phyloP scores from a whole-genome alignment of 306 rosid species.

The Hippophae gyantsensis region DNA sequence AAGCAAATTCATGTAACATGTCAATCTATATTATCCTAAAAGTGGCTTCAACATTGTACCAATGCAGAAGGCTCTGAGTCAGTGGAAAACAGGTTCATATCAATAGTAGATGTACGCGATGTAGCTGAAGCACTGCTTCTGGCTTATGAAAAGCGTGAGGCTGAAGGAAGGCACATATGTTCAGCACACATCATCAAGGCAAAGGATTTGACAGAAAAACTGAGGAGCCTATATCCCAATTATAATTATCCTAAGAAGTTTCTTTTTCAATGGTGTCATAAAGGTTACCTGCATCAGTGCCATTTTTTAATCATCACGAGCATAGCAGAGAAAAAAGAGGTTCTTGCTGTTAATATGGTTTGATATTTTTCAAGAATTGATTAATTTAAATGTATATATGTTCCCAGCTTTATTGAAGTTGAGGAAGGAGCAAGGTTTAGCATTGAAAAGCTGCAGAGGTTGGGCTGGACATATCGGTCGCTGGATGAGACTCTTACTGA shows the following conservation, averaged over 20 bases:
- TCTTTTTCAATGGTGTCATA: not conserved
- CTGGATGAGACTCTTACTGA: conserved; percentile 10
- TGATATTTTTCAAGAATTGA: no score
- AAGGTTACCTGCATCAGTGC: not conserved
- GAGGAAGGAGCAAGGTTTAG: not conserved
- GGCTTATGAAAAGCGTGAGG: conserved; percentile 57
- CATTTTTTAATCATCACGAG: no score
- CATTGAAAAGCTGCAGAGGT: conserved; percentile 12
- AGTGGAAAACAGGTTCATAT: conserved; percentile 33
- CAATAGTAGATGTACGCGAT: conserved; percentile 55
- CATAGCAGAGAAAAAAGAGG: not conserved
- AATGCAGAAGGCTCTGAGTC: conserved; percentile 38
- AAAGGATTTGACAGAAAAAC: conserved; percentile 39
- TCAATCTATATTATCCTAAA: no score
- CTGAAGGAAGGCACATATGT: conserved; percentile 67
- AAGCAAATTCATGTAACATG: no score
- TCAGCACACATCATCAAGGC: conserved; percentile 20
- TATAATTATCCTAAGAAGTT: conserved; percentile 44
- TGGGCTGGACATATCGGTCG: conserved; percentile 13
- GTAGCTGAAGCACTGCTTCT: conserved; percentile 50
- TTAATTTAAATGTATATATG: not conserved
- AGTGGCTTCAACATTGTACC: not conserved
- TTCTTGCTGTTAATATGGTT: not conserved
- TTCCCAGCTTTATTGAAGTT: conserved; percentile 32
- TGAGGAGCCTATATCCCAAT: conserved; percentile 45